Evolutionary conservation across 2,329 filamentous ascomycete genomes (phyloP).

Genomic region (Bipolaris cookei): DNA sequence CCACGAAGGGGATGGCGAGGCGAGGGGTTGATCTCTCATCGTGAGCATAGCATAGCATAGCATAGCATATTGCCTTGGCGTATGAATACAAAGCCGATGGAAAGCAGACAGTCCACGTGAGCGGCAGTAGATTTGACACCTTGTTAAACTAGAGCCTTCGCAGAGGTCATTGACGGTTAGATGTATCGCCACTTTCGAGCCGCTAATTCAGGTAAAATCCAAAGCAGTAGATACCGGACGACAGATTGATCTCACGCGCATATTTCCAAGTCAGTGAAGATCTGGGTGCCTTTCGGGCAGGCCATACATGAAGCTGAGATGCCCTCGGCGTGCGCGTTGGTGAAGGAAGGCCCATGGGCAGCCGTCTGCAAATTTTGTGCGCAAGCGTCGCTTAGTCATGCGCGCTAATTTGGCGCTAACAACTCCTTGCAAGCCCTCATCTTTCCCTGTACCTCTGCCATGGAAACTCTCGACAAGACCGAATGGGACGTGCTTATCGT

Average conservation of each 20-base stretch:
- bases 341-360: conserved; percentile 23
- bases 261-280: conserved; percentile 54
- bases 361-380: conserved; percentile 33
- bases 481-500: conserved; percentile 61
- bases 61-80: neutral
- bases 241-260: conserved; percentile 54
- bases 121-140: neutral
- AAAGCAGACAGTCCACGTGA: no score
- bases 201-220: conserved; percentile 57
- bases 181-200: conserved; percentile 60
- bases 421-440: conserved; percentile 28
- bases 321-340: conserved; percentile 48
- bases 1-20: conserved; percentile 41
- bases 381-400: conserved; percentile 41
- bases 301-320: conserved; percentile 42
- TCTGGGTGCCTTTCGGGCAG: conserved; percentile 42
- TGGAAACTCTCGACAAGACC: conserved; percentile 59
- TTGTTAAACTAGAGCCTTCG: neutral
- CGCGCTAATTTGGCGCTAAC: conserved; percentile 26
- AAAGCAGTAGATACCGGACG: conserved; percentile 61
- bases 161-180: neutral
- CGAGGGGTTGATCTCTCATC: conserved; percentile 18
- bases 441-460: conserved; percentile 37
- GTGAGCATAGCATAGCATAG: neutral
- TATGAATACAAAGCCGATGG: neutral